Conservation (phyloP, 768 basidiomycete species). For the Gloeophyllum trabeum region DNA sequence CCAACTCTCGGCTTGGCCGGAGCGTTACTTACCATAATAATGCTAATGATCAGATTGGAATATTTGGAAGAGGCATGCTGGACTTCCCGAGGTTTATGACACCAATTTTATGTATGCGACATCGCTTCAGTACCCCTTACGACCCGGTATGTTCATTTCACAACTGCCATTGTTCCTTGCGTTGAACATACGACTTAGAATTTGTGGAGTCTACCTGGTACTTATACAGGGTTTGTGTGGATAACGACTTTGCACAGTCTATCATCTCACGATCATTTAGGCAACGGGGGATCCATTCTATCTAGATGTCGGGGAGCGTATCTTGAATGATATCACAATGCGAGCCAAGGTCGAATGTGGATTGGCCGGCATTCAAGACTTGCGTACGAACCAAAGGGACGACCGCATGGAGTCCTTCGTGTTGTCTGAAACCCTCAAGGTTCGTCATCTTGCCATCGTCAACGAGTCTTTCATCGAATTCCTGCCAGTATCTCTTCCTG, state of each 20-base stretch:
- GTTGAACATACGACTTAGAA: slow-evolving; percentile 30
- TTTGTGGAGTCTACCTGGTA: slow-evolving; percentile 97
- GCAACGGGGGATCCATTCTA: slow-evolving; percentile 91
- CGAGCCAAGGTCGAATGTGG: slow-evolving; percentile 83
- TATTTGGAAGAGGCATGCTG: slow-evolving; percentile 79
- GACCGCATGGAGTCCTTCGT: slow-evolving; percentile 97
- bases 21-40: slow-evolving; percentile 3
- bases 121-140: slow-evolving; percentile 67
- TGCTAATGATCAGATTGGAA: slow-evolving; percentile 63
- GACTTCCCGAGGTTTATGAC: slow-evolving; percentile 89
- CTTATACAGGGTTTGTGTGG: slow-evolving; percentile 61
- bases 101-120: slow-evolving; percentile 63
- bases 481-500: slow-evolving; percentile 74
- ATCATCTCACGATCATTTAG: slow-evolving; percentile 25
- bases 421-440: slow-evolving; percentile 90
- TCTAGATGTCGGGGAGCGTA: slow-evolving; percentile 79
- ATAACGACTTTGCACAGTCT: neutral
- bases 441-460: slow-evolving; percentile 14
- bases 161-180: neutral
- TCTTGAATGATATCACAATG: slow-evolving; percentile 62
- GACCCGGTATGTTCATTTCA: slow-evolving; percentile 40
- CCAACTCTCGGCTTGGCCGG: neutral
- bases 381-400: slow-evolving; percentile 66
- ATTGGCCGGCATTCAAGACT: slow-evolving; percentile 69
- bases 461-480: neutral